Base-by-base conservation (phyloP, 208 protist genomes). In the Strigomonas culicis region DNA sequence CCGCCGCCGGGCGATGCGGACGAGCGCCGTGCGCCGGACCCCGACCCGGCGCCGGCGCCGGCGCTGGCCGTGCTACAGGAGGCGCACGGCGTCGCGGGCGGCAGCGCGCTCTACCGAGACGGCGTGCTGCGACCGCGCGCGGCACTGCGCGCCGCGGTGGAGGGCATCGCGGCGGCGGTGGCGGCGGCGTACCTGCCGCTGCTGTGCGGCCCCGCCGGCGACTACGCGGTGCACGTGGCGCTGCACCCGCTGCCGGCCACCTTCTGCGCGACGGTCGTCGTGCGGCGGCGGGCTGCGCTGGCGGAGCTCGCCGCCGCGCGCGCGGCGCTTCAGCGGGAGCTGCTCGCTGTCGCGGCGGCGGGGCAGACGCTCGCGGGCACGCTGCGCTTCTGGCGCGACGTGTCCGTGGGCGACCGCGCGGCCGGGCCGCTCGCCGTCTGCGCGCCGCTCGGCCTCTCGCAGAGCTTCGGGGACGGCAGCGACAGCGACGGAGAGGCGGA, bases 191-290 rank as follows among this genome's bases (percentile, higher is more conserved):
- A 58, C 30, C 17, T 70, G 13, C 21, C 28, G 50, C 19, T 13
- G 25, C 44, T 36, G 24, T 0, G 24, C 25, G 43, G 19, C 8
- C 36, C 6, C 39, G 34, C n/a, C 28, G 43, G 4, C 28, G 36
- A 36, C 19, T 80, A 72, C 22, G 81, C 86, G 39, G 68, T 93
- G 6, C 86, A 93, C 53, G 87, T 93, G 53, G 80, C 86, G 60
- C 78, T 86, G 27, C 70, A 78, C 44, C 86, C 55, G 28, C 25
- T 21, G n/a, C 6, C 13, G n/a, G 25, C 55, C 82, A 1, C 76
- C 75, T 25, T 52, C 50, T 6, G 6, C 66, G 82, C 82, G 3
- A 71, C 69, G 6, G 70, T 94, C 2, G 69, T 70, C 19, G 73
- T 94, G 39, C 77, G 85, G 11, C 66, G 78, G 30, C 63, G 69